Percentiles rank a stretch among this genome's conserved stretches.
These are phyloP conservation scores for Huntiella decipiens DNA, from an alignment of 2,329 filamentous ascomycete species.

Conservation along the genomic window DNA sequence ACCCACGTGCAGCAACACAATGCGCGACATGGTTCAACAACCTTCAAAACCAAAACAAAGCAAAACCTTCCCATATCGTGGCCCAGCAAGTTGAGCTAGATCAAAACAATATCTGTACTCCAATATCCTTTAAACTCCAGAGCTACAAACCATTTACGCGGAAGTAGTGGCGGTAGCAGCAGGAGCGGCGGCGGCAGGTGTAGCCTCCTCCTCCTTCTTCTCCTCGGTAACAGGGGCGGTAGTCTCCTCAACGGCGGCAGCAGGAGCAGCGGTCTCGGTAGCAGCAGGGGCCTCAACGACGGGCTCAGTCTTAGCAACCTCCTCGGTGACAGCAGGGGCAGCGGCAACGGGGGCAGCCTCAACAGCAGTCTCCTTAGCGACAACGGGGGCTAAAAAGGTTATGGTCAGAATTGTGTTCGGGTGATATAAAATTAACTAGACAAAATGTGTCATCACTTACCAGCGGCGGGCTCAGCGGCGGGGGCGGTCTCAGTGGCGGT, in stretches of 20 bases:
- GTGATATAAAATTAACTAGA: neutral
- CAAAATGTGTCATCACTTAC: conserved; percentile 1
- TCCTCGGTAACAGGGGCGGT: conserved; percentile 5
- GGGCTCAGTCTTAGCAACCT: conserved; percentile 9
- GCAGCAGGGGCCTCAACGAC: conserved; percentile 10
- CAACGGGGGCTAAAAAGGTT: neutral
- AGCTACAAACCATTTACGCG: conserved; percentile 8
- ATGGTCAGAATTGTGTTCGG: neutral
- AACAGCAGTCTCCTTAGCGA: conserved; percentile 15
- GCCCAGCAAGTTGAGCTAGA: neutral
- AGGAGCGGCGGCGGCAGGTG: conserved; percentile 12
- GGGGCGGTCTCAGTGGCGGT: conserved; percentile 6
- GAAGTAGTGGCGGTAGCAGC: conserved; percentile 12
- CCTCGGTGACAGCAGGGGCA: conserved; percentile 10
- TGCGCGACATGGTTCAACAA: too few relatives aligned
- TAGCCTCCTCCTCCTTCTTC: conserved; percentile 6
- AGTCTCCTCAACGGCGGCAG: conserved; percentile 9
- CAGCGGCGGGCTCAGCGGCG: conserved; percentile 3
- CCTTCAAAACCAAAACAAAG: conserved; percentile 3
- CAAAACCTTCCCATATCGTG: conserved; percentile 1
- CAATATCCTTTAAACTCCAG: neutral
- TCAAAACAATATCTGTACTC: neutral
- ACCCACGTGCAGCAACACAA: too few relatives aligned
- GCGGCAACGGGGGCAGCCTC: conserved; percentile 11
- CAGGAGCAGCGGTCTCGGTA: conserved; percentile 2